Base-by-base conservation (phyloP, 2,329 filamentous ascomycete genomes). In the Alternaria gansuensis region DNA sequence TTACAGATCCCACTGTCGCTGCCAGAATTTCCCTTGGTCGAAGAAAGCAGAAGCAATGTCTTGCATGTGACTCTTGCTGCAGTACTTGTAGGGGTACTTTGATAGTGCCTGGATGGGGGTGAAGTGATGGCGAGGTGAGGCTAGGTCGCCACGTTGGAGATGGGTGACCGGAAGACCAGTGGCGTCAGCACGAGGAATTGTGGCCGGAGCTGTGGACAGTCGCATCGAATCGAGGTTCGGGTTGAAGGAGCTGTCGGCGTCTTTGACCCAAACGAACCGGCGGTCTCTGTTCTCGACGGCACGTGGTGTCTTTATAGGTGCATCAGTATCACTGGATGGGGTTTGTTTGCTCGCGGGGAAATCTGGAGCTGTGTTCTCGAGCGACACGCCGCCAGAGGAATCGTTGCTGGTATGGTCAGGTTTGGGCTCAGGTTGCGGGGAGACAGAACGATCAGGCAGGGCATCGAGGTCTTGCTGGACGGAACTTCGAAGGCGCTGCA, bases 1-100 rank as follows among this genome's bases (percentile, higher is more conserved):
- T 83, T 82, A 95, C 91, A 96, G 79, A 62, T 94, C 88, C 93
- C 93, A 97, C 10, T 80, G 71, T 58, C 86, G 83, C 2, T 80
- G 77, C 67, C 84, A 85, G 63, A 90, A 81, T 49, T 91, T 80
- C 28, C 78, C 83, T 3, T 74, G 70, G 33, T 85, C 80, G 66
- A 91, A 92, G 74, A 85, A 83, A 68, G 66, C 75, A 80, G 85
- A 64, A 67, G 82, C 70, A 76, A 83, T 62, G 69, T 77, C 68
- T 85, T 90, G 58, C 57, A 65, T 66, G 54, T 71, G 68, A 11
- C 63, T 60, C 59, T 82, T 82, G 54, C 84, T 83, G 41, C 88
- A 84, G 71, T 84, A 91, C 54, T 77, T 81, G 62, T 84, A 82
- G 0, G 87, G 85, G 66, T 89, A 92, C 21, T 80, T 81, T 26